Evolutionary conservation across 2,329 filamentous ascomycete species (phyloP).

Genomic region (Orbilia javanica): DNA sequence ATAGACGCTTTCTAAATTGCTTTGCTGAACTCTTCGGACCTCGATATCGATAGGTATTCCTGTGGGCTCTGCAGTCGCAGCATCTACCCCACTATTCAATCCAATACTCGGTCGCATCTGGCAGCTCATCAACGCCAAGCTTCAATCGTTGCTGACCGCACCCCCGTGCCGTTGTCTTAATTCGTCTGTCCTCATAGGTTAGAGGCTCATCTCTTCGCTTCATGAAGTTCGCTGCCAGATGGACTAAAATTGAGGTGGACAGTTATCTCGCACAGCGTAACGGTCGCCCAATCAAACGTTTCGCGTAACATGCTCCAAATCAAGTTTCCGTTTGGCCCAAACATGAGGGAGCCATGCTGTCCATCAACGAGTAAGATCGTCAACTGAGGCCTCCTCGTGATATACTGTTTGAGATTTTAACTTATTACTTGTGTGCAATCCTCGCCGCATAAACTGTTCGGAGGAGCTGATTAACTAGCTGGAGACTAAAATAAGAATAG

Average conservation of each 20-base stretch:
- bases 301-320: constrained; percentile 29
- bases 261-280: constrained; percentile 35
- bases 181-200: constrained; percentile 46
- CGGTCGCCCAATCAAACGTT: constrained; percentile 53
- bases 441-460: constrained; percentile 3
- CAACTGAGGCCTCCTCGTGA: constrained; percentile 43
- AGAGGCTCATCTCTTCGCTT: constrained; percentile 29
- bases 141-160: constrained; percentile 4
- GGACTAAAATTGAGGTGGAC: constrained; percentile 20
- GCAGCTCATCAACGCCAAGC: constrained; percentile 38
- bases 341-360: constrained; percentile 7
- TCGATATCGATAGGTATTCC: constrained; percentile 27
- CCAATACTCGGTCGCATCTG: constrained; percentile 12
- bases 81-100: constrained; percentile 2
- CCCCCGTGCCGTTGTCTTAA: constrained; percentile 54
- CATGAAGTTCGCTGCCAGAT: constrained; percentile 11
- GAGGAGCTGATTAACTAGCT: constrained; percentile 22
- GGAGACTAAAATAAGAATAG: constrained; percentile 8
- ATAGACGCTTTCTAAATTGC: constrained; percentile 36
- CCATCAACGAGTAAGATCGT: constrained; percentile 43
- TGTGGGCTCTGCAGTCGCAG: constrained; percentile 1
- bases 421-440: too few relatives aligned
- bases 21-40: constrained; percentile 13
- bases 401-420: constrained; percentile 32
- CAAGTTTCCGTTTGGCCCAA: constrained; percentile 32